phyloP scores from a whole-genome alignment of 257 asterid genomes.

The Plectranthus barbatus region DNA sequence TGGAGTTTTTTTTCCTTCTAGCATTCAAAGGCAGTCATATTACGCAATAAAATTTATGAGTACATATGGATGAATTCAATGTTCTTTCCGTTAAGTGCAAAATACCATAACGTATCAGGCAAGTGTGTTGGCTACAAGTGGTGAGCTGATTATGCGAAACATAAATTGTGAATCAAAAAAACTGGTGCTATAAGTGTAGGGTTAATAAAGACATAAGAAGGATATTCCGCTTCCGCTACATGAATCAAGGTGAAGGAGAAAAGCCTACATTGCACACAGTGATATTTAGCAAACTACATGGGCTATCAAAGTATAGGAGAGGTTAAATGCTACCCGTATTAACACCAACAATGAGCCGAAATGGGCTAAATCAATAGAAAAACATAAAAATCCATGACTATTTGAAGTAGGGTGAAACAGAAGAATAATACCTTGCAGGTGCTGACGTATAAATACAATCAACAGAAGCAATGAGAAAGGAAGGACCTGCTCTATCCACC shows the following conservation, averaged over 20 bases:
- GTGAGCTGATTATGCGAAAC: background rate
- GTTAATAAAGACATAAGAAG: too few species aligned
- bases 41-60: background rate
- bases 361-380: background rate
- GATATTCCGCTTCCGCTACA: background rate
- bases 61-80: background rate
- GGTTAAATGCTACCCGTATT: background rate
- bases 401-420: too few species aligned
- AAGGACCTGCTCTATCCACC: slow-evolving; percentile 84
- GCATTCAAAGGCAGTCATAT: background rate
- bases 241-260: background rate
- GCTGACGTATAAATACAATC: slow-evolving; percentile 81
- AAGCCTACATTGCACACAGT: too few species aligned
- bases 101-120: background rate
- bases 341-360: background rate
- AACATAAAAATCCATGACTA: background rate
- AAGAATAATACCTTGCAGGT: slow-evolving; percentile 55
- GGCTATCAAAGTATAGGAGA: background rate
- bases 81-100: background rate
- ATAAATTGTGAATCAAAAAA: background rate
- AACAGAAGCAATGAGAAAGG: slow-evolving; percentile 74
- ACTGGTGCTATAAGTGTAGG: background rate
- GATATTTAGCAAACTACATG: too few species aligned
- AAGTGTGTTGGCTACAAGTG: background rate
- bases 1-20: background rate